Evolutionary conservation across 2,329 filamentous ascomycete genomes (phyloP).

Genomic region (Epichloe hybrida): DNA sequence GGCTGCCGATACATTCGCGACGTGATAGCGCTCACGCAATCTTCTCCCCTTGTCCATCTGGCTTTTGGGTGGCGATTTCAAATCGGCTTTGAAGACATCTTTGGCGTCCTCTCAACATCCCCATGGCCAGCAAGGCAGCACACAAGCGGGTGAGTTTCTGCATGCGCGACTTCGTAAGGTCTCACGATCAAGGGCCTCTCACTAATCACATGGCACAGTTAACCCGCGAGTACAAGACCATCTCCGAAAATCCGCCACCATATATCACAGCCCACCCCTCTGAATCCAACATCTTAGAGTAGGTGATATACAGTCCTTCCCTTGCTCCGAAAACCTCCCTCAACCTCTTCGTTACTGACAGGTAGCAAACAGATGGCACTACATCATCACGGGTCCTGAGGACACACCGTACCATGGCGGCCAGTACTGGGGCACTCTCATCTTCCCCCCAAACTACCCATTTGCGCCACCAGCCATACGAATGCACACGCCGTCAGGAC

Average conservation of each 20-base stretch:
- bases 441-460: constrained; percentile 96
- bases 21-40: neutral
- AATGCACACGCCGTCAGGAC: constrained; percentile 95
- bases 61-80: constrained; percentile 11
- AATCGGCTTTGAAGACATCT: neutral
- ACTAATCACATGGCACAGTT: constrained; percentile 27
- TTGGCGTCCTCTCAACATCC: constrained; percentile 4
- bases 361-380: constrained; percentile 58
- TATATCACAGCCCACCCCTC: constrained; percentile 84
- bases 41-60: constrained; percentile 1
- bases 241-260: constrained; percentile 64
- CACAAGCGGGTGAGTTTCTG: constrained; percentile 50
- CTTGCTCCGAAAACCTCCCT: neutral
- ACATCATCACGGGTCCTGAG: constrained; percentile 87
- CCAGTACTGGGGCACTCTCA: constrained; percentile 95
- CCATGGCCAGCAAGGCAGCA: constrained; percentile 59
- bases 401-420: constrained; percentile 87
- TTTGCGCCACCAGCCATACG: constrained; percentile 95
- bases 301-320: constrained; percentile 5
- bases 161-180: no score
- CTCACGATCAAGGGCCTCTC: neutral
- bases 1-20: neutral
- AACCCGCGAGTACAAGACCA: constrained; percentile 49
- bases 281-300: constrained; percentile 85
- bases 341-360: neutral